Evolutionary conservation across 1,139 yeast genomes (phyloP).

Genomic region (Yarrowia galli): DNA sequence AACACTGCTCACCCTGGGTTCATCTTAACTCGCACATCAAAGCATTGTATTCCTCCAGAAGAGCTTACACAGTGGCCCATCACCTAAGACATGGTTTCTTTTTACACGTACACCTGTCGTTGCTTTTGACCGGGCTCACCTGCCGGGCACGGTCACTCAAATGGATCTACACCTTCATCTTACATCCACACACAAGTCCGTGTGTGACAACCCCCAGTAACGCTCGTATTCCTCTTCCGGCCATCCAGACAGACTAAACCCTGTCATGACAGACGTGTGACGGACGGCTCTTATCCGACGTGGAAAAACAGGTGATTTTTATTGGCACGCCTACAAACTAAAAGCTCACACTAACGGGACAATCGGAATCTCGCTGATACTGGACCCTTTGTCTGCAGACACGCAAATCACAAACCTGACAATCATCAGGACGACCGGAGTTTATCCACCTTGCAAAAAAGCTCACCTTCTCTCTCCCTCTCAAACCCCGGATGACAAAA

Average conservation of each 20-base stretch:
- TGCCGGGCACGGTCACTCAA: conserved; percentile 15
- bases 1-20: too few species aligned
- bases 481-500: too few species aligned
- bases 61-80: too few species aligned
- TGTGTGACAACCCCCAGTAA: too few species aligned
- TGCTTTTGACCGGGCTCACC: conserved; percentile 24
- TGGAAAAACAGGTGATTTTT: conserved; percentile 2
- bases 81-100: conserved; percentile 9
- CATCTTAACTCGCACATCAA: too few species aligned
- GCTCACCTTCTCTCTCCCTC: background rate
- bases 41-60: too few species aligned
- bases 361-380: background rate
- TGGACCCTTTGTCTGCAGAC: too few species aligned
- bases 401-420: background rate
- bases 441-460: conserved; percentile 12
- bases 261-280: conserved; percentile 12
- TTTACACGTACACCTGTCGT: background rate
- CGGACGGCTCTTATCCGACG: background rate
- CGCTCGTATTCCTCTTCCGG: conserved; percentile 13
- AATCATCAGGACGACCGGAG: too few species aligned
- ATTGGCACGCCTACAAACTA: background rate
- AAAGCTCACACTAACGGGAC: background rate
- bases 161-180: too few species aligned
- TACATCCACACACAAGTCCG: too few species aligned
- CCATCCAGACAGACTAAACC: background rate